Percentiles rank a stretch among this genome's conserved stretches.
Evolutionary conservation across 1,139 yeast genomes (phyloP).

Genomic region (Saccharomyces hybrid): DNA sequence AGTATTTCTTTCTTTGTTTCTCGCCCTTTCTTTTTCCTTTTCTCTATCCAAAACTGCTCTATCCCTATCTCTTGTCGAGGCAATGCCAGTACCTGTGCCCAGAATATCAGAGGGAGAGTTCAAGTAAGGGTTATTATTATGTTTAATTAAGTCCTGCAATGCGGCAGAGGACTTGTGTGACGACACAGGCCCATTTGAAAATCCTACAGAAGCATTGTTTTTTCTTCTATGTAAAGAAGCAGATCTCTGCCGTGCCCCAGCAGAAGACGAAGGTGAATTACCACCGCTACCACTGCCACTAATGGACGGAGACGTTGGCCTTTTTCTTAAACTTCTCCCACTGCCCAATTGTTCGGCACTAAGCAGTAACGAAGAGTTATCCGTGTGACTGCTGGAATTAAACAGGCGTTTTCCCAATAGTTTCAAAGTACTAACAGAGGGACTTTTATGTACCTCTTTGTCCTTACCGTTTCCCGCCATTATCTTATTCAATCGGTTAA

Average conservation of each 20-base stretch:
- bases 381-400: background rate
- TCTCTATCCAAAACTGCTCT: constrained; percentile 3
- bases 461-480: background rate
- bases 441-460: constrained; percentile 7
- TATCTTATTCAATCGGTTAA: background rate
- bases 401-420: constrained; percentile 18
- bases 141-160: constrained; percentile 4
- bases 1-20: constrained; percentile 6
- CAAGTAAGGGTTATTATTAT: constrained; percentile 4
- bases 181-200: constrained; percentile 4
- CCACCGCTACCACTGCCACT: background rate
- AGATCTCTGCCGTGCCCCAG: background rate
- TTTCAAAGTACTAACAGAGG: constrained; percentile 17
- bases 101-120: constrained; percentile 2
- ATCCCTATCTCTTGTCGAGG: constrained; percentile 18
- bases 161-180: constrained; percentile 4
- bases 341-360: background rate
- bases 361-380: background rate
- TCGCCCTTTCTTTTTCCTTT: background rate
- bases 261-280: constrained; percentile 1
- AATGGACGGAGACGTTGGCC: constrained; percentile 2
- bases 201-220: background rate
- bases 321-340: constrained; percentile 1
- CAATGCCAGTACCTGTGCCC: constrained; percentile 24
- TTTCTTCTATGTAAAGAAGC: background rate